Evolutionary conservation across 169 alveolate species (phyloP).

Genomic region (Plasmodium billcollinsi): DNA sequence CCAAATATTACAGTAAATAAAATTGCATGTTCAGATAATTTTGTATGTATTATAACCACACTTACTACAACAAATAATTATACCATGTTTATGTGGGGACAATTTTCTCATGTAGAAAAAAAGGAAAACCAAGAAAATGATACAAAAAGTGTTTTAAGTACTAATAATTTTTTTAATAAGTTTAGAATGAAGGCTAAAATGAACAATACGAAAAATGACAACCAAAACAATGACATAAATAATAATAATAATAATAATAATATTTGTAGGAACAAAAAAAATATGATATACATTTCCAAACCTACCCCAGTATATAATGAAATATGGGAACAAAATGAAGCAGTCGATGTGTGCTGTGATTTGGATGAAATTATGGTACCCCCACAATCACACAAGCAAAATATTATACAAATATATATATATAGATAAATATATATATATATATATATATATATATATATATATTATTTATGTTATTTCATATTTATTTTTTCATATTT

Average conservation of each 20-base stretch:
- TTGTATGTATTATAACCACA: conserved; percentile 56
- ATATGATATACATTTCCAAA: conserved; percentile 50
- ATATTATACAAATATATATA: not conserved
- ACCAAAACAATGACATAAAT: not conserved
- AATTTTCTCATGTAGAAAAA: conserved; percentile 55
- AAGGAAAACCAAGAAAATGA: conserved; percentile 12
- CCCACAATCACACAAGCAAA: not conserved
- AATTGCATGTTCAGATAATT: conserved; percentile 75
- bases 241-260: not conserved
- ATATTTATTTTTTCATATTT: not conserved
- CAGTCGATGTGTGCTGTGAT: conserved; percentile 73
- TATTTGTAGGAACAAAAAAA: not conserved
- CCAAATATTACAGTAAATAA: conserved; percentile 61
- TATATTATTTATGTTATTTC: not conserved
- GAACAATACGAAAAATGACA: conserved; percentile 9
- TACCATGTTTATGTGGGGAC: conserved; percentile 75
- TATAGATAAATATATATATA: not conserved
- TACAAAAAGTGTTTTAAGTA: not conserved
- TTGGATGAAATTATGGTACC: conserved; percentile 68
- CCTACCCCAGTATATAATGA: conserved; percentile 66
- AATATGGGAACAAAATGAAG: conserved; percentile 39
- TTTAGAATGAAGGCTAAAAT: conserved; percentile 35
- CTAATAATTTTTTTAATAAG: conserved; percentile 36
- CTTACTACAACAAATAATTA: conserved; percentile 20
- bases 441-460: conserved; percentile 13